Evolutionary conservation across 1,284 basidiomycete genomes (phyloP), one percentile per base, ranked within the genome.

Genomic region (Marasmius tenuissimus): DNA sequence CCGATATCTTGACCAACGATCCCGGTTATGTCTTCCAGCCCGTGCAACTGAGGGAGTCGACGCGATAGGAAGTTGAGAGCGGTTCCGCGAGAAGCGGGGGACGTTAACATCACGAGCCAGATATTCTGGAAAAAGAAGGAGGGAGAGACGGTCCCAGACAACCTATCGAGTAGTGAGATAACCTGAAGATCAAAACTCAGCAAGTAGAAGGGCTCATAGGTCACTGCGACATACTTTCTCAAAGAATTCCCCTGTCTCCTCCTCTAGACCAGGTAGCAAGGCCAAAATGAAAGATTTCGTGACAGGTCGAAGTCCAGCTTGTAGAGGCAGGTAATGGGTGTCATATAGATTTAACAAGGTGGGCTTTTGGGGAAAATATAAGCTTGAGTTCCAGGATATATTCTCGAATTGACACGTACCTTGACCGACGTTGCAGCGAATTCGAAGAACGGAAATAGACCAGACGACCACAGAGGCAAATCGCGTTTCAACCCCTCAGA

Each of bases 371-470:
- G 49, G 10, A 18, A 53, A 38, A 48, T 48, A 38, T 35, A 14
- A 37, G 27, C 12, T 8, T 9, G 4, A 37, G 4, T 35, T 7
- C 5, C 37, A 39, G 7, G 4, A 6, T 61, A 45, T 22, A 22
- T 35, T 47, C 58, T 58, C 1, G 47, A 9, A 16, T 14, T 18
- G 48, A 64, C 7, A 65, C 78, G 60, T 69, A 91, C 92, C 82
- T 93, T 93, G 61, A 97, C 95, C 20, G 94, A 96, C 6, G 96
- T 99, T 14, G 96, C 91, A 5, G 97, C 96, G 75, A 95, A 98
- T 75, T 98, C 95, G 72, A 98, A 98, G 85, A 99, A 99, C 0
- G 97, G 97, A 70, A 99, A 97, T 9, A 99, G 76, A 3, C 97
- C 97, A 4, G 94, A 92, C 0, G 95, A 95, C 97, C 97, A 99